Evolutionary conservation across 768 basidiomycete species (phyloP), one percentile per base, ranked within the genome.

Genomic region (Kwoniella newhampshirensis): DNA sequence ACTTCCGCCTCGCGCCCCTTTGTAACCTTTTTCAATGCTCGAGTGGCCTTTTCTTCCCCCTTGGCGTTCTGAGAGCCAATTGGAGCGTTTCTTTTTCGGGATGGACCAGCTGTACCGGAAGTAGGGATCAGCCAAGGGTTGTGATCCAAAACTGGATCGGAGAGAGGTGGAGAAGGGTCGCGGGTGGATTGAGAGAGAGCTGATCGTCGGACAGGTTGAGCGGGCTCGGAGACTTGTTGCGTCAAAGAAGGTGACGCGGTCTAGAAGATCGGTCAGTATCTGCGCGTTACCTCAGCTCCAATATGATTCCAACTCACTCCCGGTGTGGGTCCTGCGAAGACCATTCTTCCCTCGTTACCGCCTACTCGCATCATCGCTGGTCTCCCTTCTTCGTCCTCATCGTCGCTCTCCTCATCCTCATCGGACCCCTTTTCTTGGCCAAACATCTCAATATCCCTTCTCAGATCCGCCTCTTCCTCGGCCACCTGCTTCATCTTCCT

Each of bases 101-200:
- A 78, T 2, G 79, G 76, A 50, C 84, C 86, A 20, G 76, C 72
- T 1, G 68, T 39, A 3, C 80, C 67, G 1, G 79, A 53, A 8
- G 67, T 60, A n/a, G 75, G 77, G 0, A 77, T 76, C 17, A 96
- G 85, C 91, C 94, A 97, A 9, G 93, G 93, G 74, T 98, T 98
- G 9, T 62, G 57, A 18, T 72, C 70, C n/a, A 35, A 44, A 17
- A 36, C 23, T 26, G 54, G 28, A 15, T 44, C 57, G 8, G 51
- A 21, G 9, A 56, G 45, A 3, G 75, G 60, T 20, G 73, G 73
- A 25, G 59, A 50, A 4, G 65, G 58, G 62, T 42, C 23, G 42
- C 32, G 40, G 28, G 32, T 41, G 9, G 57, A 40, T 45, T 42
- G 51, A 8, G 57, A 59, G 1, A 53, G 37, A 28, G 51, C 57